Evolutionary conservation across 495 filamentous ascomycete species (phyloP).

Genomic region (Neurospora sp.): DNA sequence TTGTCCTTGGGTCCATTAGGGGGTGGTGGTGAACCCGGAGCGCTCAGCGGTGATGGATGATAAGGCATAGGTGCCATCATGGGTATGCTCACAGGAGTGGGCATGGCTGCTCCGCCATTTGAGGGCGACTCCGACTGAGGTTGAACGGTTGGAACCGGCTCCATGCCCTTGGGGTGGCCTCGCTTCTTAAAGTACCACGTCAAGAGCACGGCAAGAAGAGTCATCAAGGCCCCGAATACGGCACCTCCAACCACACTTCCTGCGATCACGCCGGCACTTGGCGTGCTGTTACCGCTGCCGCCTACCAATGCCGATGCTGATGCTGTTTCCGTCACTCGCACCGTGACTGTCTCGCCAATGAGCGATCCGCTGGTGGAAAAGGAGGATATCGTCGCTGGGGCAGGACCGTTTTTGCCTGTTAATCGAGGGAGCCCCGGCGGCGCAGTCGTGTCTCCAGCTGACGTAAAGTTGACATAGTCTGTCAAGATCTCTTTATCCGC

Average conservation of each 20-base stretch:
- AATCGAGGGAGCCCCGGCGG: not conserved
- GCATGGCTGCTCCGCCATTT: not conserved
- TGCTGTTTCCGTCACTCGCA: not conserved
- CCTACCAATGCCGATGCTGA: not conserved
- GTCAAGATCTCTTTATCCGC: not conserved
- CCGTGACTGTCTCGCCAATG: not conserved
- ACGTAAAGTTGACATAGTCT: not conserved
- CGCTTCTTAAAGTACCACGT: not conserved
- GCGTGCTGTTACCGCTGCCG: not conserved
- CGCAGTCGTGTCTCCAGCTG: not conserved
- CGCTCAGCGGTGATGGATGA: not conserved
- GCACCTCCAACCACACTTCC: not conserved
- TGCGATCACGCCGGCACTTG: not conserved
- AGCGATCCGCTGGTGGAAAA: not conserved
- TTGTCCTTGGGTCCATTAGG: not conserved
- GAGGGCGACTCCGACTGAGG: not conserved
- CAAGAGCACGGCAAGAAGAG: not conserved
- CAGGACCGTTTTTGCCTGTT: constrained; percentile 2
- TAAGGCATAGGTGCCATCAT: not conserved
- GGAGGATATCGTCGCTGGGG: not conserved
- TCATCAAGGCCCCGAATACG: not conserved
- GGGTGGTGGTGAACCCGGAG: not conserved
- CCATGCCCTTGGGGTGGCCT: not conserved
- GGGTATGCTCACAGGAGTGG: no score
- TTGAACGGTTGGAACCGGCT: not conserved